A percentile compares a stretch with the other conserved stretches of the same genome.
Evolutionary conservation across 208 protist species (phyloP).

Genomic region (Angomonas ambiguus): DNA sequence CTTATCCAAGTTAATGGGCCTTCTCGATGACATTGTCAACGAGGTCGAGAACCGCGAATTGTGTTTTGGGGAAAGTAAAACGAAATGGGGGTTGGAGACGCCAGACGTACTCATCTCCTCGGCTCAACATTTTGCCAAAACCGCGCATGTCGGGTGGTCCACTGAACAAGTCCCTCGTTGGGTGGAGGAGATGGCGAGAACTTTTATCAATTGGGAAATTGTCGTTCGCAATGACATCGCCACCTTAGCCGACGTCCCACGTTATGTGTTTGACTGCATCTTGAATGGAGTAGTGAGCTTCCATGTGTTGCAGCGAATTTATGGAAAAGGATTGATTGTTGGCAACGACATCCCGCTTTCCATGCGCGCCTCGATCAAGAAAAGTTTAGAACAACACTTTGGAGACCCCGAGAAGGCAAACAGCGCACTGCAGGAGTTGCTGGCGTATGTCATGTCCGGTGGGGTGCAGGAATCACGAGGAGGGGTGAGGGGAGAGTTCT

Average conservation of each 20-base stretch:
- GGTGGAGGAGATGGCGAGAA: conserved; percentile 79
- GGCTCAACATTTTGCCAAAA: conserved; percentile 56
- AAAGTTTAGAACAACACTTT: conserved; percentile 58
- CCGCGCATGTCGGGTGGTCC: conserved; percentile 31
- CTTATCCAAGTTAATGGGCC: conserved; percentile 56
- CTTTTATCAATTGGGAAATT: conserved; percentile 85
- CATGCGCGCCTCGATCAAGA: conserved; percentile 38
- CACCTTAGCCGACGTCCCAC: conserved; percentile 67
- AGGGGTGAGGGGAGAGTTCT: conserved; percentile 62
- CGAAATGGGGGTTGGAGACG: conserved; percentile 49
- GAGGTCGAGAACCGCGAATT: conserved; percentile 47
- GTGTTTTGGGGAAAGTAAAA: conserved; percentile 38
- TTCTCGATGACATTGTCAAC: conserved; percentile 65
- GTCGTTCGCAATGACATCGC: conserved; percentile 79
- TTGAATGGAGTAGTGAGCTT: conserved; percentile 61
- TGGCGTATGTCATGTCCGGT: conserved; percentile 62
- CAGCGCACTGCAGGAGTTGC: conserved; percentile 53
- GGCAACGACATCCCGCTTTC: conserved; percentile 43
- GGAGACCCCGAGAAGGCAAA: conserved; percentile 65
- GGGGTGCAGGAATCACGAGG: conserved; percentile 6
- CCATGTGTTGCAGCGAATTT: conserved; percentile 60
- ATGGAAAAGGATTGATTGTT: conserved; percentile 40
- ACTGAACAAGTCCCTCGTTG: conserved; percentile 51
- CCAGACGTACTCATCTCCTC: conserved; percentile 39
- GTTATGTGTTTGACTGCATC: conserved; percentile 81